phyloP scores from a whole-genome alignment of 1,284 basidiomycete genomes.

The Apiotrichum domesticum region DNA sequence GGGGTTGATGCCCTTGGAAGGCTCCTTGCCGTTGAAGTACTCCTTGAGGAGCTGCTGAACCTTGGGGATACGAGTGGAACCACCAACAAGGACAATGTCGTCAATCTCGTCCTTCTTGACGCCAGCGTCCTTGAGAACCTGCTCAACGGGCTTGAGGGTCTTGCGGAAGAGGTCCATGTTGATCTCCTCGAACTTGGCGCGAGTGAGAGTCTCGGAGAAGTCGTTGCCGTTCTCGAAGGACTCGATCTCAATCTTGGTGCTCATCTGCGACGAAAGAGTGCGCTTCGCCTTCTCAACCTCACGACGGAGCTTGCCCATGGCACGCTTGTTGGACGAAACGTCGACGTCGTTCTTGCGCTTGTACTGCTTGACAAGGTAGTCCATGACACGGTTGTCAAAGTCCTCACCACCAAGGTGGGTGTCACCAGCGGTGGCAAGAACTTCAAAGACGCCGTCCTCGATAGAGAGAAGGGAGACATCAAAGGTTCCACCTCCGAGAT shows the following conservation, averaged over 20 bases:
- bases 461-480: constrained; percentile 98
- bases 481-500: constrained; percentile 89
- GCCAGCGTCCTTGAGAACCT: constrained; percentile 85
- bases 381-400: constrained; percentile 86
- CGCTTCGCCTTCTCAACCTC: constrained; percentile 99
- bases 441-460: constrained; percentile 98
- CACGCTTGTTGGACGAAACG: constrained; percentile 81
- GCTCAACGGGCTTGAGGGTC: constrained; percentile 95
- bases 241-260: constrained; percentile 93
- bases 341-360: constrained; percentile 86
- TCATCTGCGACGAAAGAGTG: constrained; percentile 84
- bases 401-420: constrained; percentile 99
- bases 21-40: constrained; percentile 91
- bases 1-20: constrained; percentile 98
- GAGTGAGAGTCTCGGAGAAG: constrained; percentile 52
- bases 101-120: constrained; percentile 88
- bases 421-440: constrained; percentile 98
- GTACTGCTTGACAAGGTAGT: constrained; percentile 84
- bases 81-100: constrained; percentile 96
- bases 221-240: constrained; percentile 89
- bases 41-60: constrained; percentile 95
- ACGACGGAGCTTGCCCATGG: constrained; percentile 98
- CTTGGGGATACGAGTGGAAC: constrained; percentile 96
- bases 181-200: constrained; percentile 83
- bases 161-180: constrained; percentile 77